Base-by-base conservation (phyloP, 331 rosid species). In the Quercus tomentella region DNA sequence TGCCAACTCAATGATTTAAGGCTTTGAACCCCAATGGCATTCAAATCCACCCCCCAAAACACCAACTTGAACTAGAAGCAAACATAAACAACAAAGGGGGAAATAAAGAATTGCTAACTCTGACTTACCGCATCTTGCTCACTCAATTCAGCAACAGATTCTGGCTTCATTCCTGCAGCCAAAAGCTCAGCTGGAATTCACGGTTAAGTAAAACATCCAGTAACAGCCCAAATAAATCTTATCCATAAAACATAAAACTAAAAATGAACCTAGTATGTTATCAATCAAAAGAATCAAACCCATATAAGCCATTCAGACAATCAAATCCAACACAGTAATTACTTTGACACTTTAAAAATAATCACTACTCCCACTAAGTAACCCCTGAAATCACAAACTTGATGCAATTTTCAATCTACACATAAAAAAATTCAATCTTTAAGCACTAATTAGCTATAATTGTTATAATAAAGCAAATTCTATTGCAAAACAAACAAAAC, bases 111-210 rank as follows among this genome's bases (percentile, higher is more conserved):
- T 6, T 6, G 70, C 20, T 30, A 71, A 60, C 20, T 17, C 35
- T 30, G 58, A 67, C 85, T 49, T 85, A 89, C 95, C 88, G 20
- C 79, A 26, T 87, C 75, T 76, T 73, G 81, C 72, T 80, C 78
- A 18, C 72, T 82, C 83, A 76, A 61, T 63, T 31, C 83, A 49
- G 82, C 60, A 79, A 30, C 78, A 35, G 77, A 61, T 33, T 74
- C 82, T 45, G 85, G 26, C 15, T 79, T 80, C 77, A 73, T 54
- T 72, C 79, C 85, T 26, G 80, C 56, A 66, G 82, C 67, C 57
- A 78, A 41, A n/a, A 85, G 81, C 68, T 82, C 84, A 74, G 73
- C 92, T 87, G 76, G 71, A 76, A 78, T 26, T 75, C 62, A 79
- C 10, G 4, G 82, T 83, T 83, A 76, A 85, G 85, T n/a, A 80